Conservation (phyloP, 2,329 filamentous ascomycete species). For the Sporothrix phasma region DNA sequence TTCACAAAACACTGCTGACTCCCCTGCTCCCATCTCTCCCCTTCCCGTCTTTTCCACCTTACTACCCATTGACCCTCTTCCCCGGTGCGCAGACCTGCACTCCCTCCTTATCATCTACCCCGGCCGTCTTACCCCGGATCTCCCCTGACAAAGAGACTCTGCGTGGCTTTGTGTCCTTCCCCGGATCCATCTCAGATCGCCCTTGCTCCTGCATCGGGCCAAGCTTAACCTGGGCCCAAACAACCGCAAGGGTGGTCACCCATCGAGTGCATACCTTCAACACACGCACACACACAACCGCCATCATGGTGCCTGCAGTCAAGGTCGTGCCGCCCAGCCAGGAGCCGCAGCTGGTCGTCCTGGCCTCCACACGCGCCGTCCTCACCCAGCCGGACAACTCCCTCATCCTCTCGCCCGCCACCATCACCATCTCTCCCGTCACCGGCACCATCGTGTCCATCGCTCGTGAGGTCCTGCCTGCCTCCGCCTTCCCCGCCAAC, state of each 20-base stretch:
- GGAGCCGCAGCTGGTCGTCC: constrained; percentile 48
- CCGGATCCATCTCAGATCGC: constrained; percentile 5
- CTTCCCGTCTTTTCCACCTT: neutral
- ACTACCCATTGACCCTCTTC: neutral
- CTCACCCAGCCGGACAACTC: constrained; percentile 57
- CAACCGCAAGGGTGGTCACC: neutral
- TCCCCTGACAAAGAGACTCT: neutral
- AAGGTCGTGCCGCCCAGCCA: constrained; percentile 23
- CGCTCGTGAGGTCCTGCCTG: constrained; percentile 62
- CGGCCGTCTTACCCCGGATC: constrained; percentile 10
- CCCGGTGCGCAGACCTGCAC: neutral
- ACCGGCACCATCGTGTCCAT: constrained; percentile 81
- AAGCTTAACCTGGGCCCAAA: neutral
- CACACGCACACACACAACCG: neutral
- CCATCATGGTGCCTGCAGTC: constrained; percentile 23
- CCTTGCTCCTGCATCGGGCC: constrained; percentile 1
- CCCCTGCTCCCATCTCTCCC: too few species aligned
- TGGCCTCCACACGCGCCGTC: constrained; percentile 76
- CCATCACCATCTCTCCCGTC: constrained; percentile 63
- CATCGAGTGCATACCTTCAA: neutral
- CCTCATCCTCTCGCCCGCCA: constrained; percentile 64
- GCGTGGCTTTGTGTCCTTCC: constrained; percentile 3
- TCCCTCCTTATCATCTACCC: neutral
- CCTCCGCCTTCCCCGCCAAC: constrained; percentile 64
- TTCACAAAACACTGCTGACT: neutral